Evolutionary conservation across 148 eudicot species (phyloP).

Genomic region (Rhododendron simsii): DNA sequence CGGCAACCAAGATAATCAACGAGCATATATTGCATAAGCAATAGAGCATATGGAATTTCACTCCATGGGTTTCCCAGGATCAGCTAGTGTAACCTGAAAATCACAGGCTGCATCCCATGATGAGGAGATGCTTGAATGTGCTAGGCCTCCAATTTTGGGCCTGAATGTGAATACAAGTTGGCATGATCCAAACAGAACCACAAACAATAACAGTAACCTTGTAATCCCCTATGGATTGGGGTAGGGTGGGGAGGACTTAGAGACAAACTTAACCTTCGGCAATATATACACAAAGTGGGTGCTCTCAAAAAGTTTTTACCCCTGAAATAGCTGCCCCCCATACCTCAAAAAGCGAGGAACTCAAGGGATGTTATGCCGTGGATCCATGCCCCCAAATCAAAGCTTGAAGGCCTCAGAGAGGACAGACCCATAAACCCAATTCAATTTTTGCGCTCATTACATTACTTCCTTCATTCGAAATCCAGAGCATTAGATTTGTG

Average conservation of each 20-base stretch:
- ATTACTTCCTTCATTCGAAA: background rate
- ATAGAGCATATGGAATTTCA: background rate
- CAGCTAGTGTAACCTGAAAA: background rate
- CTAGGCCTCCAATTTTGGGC: background rate
- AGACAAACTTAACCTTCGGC: background rate
- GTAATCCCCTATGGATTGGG: background rate
- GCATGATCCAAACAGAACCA: background rate
- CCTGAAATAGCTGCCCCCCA: background rate
- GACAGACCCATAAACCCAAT: background rate
- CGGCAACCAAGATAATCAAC: background rate
- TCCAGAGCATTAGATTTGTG: background rate
- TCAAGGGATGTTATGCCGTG: no score
- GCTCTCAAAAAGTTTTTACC: background rate
- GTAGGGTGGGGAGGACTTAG: background rate
- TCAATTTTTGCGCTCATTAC: background rate
- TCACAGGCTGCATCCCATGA: background rate
- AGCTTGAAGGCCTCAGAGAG: background rate
- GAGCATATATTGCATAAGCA: background rate
- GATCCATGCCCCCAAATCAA: no score
- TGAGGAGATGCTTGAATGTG: background rate
- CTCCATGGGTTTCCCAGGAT: background rate
- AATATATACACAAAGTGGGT: background rate
- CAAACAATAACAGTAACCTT: background rate
- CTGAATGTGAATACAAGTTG: background rate
- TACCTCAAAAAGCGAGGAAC: background rate